Evolutionary conservation across 116 monocot genomes (phyloP).

Genomic region (Trichopus zeylanicus): DNA sequence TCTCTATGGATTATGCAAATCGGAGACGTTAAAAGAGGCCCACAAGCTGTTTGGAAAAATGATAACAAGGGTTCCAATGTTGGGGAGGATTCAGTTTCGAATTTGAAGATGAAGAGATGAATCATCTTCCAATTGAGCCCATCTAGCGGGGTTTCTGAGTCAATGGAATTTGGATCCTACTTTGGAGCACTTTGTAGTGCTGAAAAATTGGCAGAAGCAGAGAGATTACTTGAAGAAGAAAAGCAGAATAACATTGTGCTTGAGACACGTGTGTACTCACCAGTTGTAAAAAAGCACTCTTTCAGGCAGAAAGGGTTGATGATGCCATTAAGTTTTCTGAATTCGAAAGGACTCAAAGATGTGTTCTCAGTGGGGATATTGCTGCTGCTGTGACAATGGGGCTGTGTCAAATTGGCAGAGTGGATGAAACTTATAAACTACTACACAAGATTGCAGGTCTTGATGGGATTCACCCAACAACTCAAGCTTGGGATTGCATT

Average conservation of each 20-base stretch:
- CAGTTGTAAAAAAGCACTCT: conserved; percentile 15
- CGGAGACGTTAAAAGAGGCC: conserved; percentile 29
- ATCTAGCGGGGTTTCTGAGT: conserved; percentile 1
- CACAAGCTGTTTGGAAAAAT: conserved; percentile 36
- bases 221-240: conserved; percentile 15
- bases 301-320: conserved; percentile 7
- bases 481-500: conserved; percentile 13
- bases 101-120: conserved; percentile 19
- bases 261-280: conserved; percentile 2
- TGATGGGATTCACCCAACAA: conserved; percentile 17
- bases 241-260: conserved; percentile 3
- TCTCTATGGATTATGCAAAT: conserved; percentile 22
- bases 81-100: background rate
- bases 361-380: background rate
- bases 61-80: background rate
- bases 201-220: conserved; percentile 20
- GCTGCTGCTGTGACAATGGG: conserved; percentile 2
- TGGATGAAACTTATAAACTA: conserved; percentile 12
- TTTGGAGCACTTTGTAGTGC: conserved; percentile 21
- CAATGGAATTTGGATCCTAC: conserved; percentile 24
- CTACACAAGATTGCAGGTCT: conserved; percentile 6
- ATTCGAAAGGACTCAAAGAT: conserved; percentile 6
- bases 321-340: conserved; percentile 27
- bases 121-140: conserved; percentile 25
- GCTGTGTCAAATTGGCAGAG: conserved; percentile 17